phyloP scores from a whole-genome alignment of 495 filamentous ascomycete species.

The Massariosphaeria phaeospora region DNA sequence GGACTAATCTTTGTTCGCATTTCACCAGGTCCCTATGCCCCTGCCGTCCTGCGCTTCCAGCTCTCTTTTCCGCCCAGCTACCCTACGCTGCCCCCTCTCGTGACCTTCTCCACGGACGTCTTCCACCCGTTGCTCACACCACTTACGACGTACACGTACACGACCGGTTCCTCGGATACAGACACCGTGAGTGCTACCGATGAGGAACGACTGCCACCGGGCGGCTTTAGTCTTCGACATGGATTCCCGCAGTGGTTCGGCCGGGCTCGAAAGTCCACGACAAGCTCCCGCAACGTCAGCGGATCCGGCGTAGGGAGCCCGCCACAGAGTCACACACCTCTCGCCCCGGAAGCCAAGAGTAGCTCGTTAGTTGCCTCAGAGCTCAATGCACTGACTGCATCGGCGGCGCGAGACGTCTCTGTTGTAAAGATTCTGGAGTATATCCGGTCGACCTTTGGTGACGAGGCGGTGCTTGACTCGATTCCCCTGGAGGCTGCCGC shows the following conservation, averaged over 20 bases:
- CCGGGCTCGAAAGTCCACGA: slow-evolving; percentile 37
- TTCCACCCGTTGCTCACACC: slow-evolving; percentile 93
- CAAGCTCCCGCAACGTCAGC: slow-evolving; percentile 33
- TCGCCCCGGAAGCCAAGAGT: neutral
- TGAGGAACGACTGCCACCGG: slow-evolving; percentile 74
- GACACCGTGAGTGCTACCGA: slow-evolving; percentile 76
- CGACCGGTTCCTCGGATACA: slow-evolving; percentile 61
- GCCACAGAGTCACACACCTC: slow-evolving; percentile 12
- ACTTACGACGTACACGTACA: slow-evolving; percentile 84
- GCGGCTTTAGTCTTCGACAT: slow-evolving; percentile 80
- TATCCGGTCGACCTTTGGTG: slow-evolving; percentile 73
- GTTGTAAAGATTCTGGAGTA: slow-evolving; percentile 68
- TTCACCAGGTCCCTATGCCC: slow-evolving; percentile 73
- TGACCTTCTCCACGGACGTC: slow-evolving; percentile 84
- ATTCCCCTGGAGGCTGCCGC: slow-evolving; percentile 76
- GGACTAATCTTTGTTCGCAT: slow-evolving; percentile 3
- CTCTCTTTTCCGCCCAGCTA: slow-evolving; percentile 81
- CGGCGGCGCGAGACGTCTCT: slow-evolving; percentile 31
- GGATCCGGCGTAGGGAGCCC: slow-evolving; percentile 27
- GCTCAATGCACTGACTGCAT: neutral
- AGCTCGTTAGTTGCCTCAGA: neutral
- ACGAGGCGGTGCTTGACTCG: slow-evolving; percentile 67
- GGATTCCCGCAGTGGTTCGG: slow-evolving; percentile 87
- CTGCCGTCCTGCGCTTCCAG: slow-evolving; percentile 82
- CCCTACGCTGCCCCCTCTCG: slow-evolving; percentile 70